A percentile compares a stretch with the other conserved stretches of the same genome.
Evolutionary conservation across 2,329 filamentous ascomycete species (phyloP).

Genomic region (Aureobasidium sp.): DNA sequence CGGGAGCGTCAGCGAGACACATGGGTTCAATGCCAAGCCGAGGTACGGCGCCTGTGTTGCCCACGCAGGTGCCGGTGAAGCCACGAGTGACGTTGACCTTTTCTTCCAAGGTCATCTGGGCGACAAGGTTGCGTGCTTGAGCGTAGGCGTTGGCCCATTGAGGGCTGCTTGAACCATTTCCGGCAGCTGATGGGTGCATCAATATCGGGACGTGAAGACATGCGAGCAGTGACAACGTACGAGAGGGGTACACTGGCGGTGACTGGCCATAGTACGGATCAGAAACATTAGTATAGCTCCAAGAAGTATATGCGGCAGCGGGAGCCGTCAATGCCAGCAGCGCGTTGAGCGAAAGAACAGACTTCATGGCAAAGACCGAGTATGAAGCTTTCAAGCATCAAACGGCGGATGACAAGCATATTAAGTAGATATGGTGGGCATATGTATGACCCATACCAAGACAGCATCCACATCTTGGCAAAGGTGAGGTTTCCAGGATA

Average conservation of each 20-base stretch:
- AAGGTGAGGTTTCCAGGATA: not conserved
- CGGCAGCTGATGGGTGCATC: conserved; percentile 18
- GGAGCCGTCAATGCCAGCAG: not conserved
- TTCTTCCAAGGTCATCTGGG: conserved; percentile 29
- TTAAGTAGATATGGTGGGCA: no score
- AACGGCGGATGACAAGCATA: not conserved
- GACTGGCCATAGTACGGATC: conserved; percentile 25
- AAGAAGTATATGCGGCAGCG: conserved; percentile 9
- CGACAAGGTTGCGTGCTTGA: conserved; percentile 26
- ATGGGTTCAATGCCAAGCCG: conserved; percentile 66
- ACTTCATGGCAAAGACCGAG: not conserved
- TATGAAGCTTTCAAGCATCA: not conserved
- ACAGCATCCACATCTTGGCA: not conserved
- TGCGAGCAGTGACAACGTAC: conserved; percentile 16
- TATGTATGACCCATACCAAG: not conserved
- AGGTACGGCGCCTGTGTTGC: conserved; percentile 65
- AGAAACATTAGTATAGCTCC: conserved; percentile 17
- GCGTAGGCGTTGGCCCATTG: conserved; percentile 27
- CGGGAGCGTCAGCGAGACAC: conserved; percentile 64
- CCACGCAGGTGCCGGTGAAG: conserved; percentile 49
- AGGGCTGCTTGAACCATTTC: conserved; percentile 16
- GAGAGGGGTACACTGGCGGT: conserved; percentile 27
- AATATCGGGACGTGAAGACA: not conserved
- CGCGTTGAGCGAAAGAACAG: not conserved
- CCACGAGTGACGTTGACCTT: conserved; percentile 30